Conservation (phyloP, 2,329 filamentous ascomycete species). For the Claviceps purpurea region DNA sequence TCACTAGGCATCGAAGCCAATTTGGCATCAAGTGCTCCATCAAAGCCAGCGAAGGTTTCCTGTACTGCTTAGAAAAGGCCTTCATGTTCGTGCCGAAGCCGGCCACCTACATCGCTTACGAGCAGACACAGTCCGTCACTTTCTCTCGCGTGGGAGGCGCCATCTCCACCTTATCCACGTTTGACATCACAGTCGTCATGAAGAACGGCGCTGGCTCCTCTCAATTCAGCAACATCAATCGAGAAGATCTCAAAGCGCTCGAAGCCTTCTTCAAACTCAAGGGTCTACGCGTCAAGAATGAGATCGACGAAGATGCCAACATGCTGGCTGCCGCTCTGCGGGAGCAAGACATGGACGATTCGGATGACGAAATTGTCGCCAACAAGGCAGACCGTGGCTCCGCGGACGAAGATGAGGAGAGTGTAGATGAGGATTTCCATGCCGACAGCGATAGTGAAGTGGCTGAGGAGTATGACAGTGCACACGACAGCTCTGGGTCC, state of each 20-base stretch:
- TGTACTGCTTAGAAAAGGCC: conserved; percentile 95
- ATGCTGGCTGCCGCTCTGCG: conserved; percentile 68
- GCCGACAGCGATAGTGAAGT: conserved; percentile 89
- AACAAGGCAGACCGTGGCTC: conserved; percentile 67
- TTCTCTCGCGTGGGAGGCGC: conserved; percentile 94
- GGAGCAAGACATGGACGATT: conserved; percentile 70
- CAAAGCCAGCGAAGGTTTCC: conserved; percentile 94
- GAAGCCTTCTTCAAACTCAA: conserved; percentile 97
- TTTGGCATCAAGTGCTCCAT: conserved; percentile 99
- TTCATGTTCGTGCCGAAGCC: conserved; percentile 99
- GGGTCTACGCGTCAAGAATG: conserved; percentile 91
- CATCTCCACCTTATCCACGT: conserved; percentile 85
- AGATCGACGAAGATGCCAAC: conserved; percentile 89
- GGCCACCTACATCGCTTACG: conserved; percentile 91
- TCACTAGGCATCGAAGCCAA: conserved; percentile 66
- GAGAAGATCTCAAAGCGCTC: conserved; percentile 92
- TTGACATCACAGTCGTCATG: conserved; percentile 88
- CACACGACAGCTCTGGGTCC: conserved; percentile 72
- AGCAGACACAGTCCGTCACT: conserved; percentile 80
- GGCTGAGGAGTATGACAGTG: conserved; percentile 89
- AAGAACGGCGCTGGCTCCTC: conserved; percentile 79
- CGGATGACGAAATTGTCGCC: conserved; percentile 67
- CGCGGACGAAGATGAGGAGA: conserved; percentile 92
- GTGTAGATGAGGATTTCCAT: conserved; percentile 89
- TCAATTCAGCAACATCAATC: conserved; percentile 98